Conservation (phyloP, 768 basidiomycete species). For the Albatrellus ellisii region DNA sequence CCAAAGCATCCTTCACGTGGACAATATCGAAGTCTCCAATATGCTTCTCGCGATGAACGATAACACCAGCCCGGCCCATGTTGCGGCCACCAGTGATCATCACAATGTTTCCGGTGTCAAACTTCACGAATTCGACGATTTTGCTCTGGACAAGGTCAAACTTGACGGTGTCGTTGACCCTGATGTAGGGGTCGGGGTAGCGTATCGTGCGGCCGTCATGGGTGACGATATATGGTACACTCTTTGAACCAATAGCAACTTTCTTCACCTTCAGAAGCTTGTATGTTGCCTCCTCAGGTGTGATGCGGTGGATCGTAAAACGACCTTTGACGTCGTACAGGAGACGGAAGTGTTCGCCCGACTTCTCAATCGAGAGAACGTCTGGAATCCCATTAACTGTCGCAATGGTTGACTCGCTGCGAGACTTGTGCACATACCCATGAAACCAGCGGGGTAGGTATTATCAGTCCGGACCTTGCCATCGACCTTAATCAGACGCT, state of each 20-base stretch:
- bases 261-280: conserved; percentile 93
- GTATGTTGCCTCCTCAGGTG: conserved; percentile 91
- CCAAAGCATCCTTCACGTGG: conserved; percentile 91
- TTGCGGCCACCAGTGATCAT: conserved; percentile 99
- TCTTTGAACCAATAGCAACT: conserved; percentile 83
- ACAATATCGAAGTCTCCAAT: conserved; percentile 98
- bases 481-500: conserved; percentile 97
- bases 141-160: conserved; percentile 93
- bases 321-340: conserved; percentile 99
- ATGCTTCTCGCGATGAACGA: conserved; percentile 95
- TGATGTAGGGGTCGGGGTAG: conserved; percentile 93
- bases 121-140: conserved; percentile 86
- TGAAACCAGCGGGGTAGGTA: conserved; percentile 95
- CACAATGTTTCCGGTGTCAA: conserved; percentile 94
- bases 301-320: conserved; percentile 99
- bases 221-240: conserved; percentile 94
- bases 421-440: conserved; percentile 45
- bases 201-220: conserved; percentile 99
- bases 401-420: not conserved
- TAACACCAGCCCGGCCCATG: conserved; percentile 97
- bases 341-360: conserved; percentile 98
- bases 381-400: conserved; percentile 32
- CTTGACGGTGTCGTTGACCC: conserved; percentile 95
- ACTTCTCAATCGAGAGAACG: conserved; percentile 95
- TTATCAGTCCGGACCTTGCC: conserved; percentile 96